Evolutionary conservation across 2,329 filamentous ascomycete species (phyloP).

Genomic region (Bipolaris oryzae): DNA sequence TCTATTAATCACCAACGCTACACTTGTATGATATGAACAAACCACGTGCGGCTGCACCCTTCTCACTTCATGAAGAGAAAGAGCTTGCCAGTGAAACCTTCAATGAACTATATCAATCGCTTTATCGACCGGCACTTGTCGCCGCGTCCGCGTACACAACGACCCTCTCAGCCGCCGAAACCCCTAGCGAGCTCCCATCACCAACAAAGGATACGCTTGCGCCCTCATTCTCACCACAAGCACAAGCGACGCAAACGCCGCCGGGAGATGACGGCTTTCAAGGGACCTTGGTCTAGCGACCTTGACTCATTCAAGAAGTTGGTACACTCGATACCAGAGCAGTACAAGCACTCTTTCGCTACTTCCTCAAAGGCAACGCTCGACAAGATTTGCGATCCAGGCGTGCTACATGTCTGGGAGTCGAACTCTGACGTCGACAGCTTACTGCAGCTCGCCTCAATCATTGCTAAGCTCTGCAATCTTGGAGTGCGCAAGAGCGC

Average conservation of each 20-base stretch:
- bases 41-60: not conserved
- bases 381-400: constrained; percentile 28
- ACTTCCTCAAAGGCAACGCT: constrained; percentile 27
- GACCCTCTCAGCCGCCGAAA: not conserved
- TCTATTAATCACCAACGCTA: constrained; percentile 1
- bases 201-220: not conserved
- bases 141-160: not conserved
- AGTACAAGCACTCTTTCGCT: constrained; percentile 32
- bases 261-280: constrained; percentile 26
- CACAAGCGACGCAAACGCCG: constrained; percentile 1
- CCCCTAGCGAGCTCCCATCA: not conserved
- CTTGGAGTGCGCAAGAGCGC: constrained; percentile 24
- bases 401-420: constrained; percentile 44
- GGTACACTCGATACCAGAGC: constrained; percentile 30
- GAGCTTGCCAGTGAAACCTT: not conserved
- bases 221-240: constrained; percentile 14
- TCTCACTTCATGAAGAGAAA: not conserved
- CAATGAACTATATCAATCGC: constrained; percentile 20
- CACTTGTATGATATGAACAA: constrained; percentile 5
- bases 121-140: constrained; percentile 11
- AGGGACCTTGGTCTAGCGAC: constrained; percentile 35
- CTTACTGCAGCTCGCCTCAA: constrained; percentile 39
- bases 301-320: constrained; percentile 33
- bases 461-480: constrained; percentile 39
- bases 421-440: constrained; percentile 39